Evolutionary conservation across 73 alveolate species (phyloP).

Genomic region (Symbiodinium natans): DNA sequence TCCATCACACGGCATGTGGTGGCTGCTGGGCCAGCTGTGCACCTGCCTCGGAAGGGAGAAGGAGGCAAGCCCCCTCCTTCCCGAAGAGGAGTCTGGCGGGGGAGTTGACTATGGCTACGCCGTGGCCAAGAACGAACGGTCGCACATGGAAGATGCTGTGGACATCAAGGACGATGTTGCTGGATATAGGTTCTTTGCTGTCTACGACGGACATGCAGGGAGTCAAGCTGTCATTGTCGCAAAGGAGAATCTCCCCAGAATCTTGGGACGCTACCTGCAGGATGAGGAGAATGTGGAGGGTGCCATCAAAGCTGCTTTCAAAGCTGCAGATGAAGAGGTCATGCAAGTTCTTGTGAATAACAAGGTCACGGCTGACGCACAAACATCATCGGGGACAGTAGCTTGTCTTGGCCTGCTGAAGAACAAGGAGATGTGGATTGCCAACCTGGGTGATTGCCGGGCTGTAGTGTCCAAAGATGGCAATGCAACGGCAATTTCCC

Average conservation of each 20-base stretch:
- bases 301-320: background rate
- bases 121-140: background rate
- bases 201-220: background rate
- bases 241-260: background rate
- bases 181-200: background rate
- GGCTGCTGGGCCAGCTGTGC: no score
- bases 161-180: background rate
- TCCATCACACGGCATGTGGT: no score
- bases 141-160: background rate
- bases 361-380: background rate
- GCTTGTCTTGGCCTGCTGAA: background rate
- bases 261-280: background rate
- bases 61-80: background rate
- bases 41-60: no score
- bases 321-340: background rate
- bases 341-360: background rate
- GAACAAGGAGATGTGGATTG: background rate
- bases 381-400: background rate
- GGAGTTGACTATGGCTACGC: background rate
- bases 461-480: background rate
- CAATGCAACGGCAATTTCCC: background rate
- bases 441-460: background rate
- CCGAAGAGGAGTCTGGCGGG: background rate
- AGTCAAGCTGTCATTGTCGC: background rate
- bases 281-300: background rate